A percentile compares a stretch with the other conserved stretches of the same genome.
phyloP scores from a whole-genome alignment of 169 alveolate genomes.

The Plasmodium coatneyi region DNA sequence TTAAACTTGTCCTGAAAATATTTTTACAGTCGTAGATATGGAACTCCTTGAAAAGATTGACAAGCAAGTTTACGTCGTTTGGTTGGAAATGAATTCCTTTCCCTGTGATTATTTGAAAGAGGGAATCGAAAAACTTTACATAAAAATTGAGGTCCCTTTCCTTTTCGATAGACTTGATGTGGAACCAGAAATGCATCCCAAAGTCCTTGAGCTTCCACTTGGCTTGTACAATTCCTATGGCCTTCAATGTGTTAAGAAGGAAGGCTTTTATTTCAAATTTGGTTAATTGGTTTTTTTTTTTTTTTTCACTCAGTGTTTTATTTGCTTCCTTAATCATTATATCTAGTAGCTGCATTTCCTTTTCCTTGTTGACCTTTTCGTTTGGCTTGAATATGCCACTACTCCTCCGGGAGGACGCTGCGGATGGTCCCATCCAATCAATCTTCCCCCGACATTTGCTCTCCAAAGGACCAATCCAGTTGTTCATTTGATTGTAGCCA shows the following conservation, averaged over 20 bases:
- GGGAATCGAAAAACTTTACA: constrained; percentile 20
- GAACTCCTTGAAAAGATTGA: constrained; percentile 46
- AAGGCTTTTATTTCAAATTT: constrained; percentile 38
- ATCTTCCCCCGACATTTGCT: neutral
- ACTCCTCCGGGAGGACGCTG: neutral
- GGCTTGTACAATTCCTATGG: constrained; percentile 27
- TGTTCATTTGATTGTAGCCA: neutral
- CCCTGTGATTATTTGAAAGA: constrained; percentile 65
- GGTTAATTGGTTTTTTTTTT: constrained; percentile 8
- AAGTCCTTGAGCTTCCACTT: constrained; percentile 45
- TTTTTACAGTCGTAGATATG: constrained; percentile 47
- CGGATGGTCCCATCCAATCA: neutral
- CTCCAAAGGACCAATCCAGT: neutral
- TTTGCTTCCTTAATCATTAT: neutral
- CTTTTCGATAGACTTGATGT: constrained; percentile 53
- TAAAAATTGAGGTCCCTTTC: constrained; percentile 29
- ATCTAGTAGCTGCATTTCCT: neutral
- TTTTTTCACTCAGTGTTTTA: neutral
- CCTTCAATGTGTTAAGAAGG: constrained; percentile 50
- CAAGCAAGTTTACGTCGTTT: constrained; percentile 22
- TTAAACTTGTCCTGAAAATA: constrained; percentile 44
- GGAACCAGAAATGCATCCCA: constrained; percentile 63
- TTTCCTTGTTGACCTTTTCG: neutral
- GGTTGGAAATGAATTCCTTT: constrained; percentile 40
- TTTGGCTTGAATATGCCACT: neutral